Base-by-base conservation (phyloP, 1,284 basidiomycete species). In the Ustilago cynodontis region DNA sequence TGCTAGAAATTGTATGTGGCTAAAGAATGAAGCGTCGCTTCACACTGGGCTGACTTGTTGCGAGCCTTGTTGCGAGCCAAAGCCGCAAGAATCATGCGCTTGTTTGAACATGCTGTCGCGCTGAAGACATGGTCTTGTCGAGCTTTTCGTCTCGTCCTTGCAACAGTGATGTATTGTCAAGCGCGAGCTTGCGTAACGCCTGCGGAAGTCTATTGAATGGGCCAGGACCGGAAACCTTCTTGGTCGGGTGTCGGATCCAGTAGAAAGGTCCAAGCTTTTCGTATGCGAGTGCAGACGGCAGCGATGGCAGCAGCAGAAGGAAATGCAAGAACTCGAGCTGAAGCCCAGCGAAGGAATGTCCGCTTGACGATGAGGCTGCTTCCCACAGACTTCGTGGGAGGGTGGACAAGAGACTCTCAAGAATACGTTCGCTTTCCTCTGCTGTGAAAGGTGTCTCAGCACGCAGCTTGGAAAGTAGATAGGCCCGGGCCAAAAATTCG, bases 401-500 rank as follows among this genome's bases (percentile, higher is more conserved):
- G 3, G 58, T 58, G 5, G 64, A 63, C 18, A 78, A 43, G 41
- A 71, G 37, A 45, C 53, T 66, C 6, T 59, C 59, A 14, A 55
- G 52, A 13, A 71, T 53, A 22, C 56, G 67, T 1, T 66, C 43
- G 45, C 49, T 58, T 35, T 67, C 65, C 2, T 41, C 39, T 3
- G 35, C 31, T 4, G 66, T 26, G 18, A 73, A 62, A 4, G 57
- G 59, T 10, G 60, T 56, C 33, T 33, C 26, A 18, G 68, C 59
- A 16, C 54, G 54, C 18, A 67, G 9, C 41, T 64, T 62, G 3
- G 64, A 65, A 4, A 78, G 62, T n/a, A 73, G 41, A 29, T 50
- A 78, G 7, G 70, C 52, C 3, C 78, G 67, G 0, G 78, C 78
- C 29, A 80, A 35, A 31, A 80, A 77, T n/a, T 75, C 78, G 31